phyloP scores from a whole-genome alignment of 257 asterid species.

The Przewalskia tangutica region DNA sequence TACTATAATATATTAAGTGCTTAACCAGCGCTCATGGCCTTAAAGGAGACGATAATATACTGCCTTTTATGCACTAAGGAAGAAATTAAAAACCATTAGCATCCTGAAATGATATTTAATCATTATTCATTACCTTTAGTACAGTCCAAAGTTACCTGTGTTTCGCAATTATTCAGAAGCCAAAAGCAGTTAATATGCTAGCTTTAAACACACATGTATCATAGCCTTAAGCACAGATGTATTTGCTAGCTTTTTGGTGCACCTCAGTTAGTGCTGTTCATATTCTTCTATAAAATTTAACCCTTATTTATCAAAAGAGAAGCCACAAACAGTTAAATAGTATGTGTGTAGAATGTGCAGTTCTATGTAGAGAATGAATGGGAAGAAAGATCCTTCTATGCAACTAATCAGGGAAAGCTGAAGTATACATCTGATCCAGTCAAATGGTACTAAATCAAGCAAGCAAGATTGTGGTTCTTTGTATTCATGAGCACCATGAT shows the following conservation, averaged over 20 bases:
- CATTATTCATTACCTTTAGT: no score
- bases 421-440: background rate
- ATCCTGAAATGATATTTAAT: no score
- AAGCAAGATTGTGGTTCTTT: background rate
- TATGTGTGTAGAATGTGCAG: background rate
- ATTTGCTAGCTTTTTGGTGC: background rate
- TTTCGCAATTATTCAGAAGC: background rate
- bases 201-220: background rate
- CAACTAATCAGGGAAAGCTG: background rate
- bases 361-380: background rate
- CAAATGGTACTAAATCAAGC: background rate
- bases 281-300: background rate
- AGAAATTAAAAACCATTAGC: no score
- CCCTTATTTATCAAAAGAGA: background rate
- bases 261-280: background rate
- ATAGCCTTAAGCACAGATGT: background rate
- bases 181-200: background rate
- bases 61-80: no score
- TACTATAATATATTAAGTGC: background rate
- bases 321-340: background rate
- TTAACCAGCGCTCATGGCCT: background rate
- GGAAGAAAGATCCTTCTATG: background rate
- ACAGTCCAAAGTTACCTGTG: background rate
- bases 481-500: no score
- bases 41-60: background rate